Evolutionary conservation across 2,329 filamentous ascomycete genomes (phyloP), one percentile per base, ranked within the genome.

Genomic region (Knufia petricola): DNA sequence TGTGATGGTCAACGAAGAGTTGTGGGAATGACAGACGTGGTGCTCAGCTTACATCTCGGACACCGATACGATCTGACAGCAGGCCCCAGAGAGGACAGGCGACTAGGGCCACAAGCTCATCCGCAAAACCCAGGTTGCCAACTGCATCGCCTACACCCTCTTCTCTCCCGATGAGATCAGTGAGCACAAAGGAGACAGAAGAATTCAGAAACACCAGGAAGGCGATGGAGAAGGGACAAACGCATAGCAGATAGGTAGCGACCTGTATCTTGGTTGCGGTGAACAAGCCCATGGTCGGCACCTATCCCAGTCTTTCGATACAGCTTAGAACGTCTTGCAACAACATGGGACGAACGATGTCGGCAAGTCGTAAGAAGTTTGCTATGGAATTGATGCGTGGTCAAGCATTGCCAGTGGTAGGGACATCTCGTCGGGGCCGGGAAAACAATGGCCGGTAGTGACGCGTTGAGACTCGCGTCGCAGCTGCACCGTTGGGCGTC

Each of bases 191-290:
- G 19, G 76, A 79, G 53, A 82, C 69, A 45, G 76, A 77, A 51
- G 76, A 76, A 62, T 82, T 82, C 54, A 82, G 69, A 63, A 82
- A 82, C 43, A 82, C 79, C 37, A 82, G 69, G 63, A 82, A 82
- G 15, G 77, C 74, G 56, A 82, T 82, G 56, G 75, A 78, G 66
- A 81, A 82, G 30, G 80, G 73, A 42, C 78, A 80, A 54, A 82
- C 75, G 38, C 74, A 77, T 39, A 79, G 67, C 21, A 82, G 67
- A 58, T 82, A 82, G 17, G 78, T 77, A 26, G 73, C 66, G 24
- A 76, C 71, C 61, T 82, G 79, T 1, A 70, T 62, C 54, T 69
- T 68, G 17, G 71, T 73, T n/a, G 77, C 78, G 21, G 76, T 80
- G 59, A 82, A 76, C 53, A 72, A 59, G 43, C 59, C 53, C 46